Conservation (phyloP, 305 asterid species). For the Andrographis paniculata region DNA sequence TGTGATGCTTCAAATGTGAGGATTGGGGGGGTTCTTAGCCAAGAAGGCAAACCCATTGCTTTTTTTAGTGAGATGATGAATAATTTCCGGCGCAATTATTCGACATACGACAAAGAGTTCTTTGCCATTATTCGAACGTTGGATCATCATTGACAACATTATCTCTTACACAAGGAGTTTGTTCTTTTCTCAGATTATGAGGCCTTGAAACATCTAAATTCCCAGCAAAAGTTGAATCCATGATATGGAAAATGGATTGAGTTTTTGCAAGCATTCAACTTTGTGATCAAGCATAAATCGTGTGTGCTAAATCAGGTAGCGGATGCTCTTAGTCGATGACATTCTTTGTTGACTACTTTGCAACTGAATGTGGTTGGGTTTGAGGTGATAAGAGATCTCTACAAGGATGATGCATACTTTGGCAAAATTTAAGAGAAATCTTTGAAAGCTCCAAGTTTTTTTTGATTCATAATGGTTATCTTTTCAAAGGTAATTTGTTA, state of each 20-base stretch:
- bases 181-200: conserved; percentile 17
- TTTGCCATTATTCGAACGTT: conserved; percentile 4
- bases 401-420: too few species aligned
- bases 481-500: too few species aligned
- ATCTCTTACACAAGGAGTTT: conserved; percentile 1
- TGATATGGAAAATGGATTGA: conserved; percentile 11
- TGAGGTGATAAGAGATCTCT: too few species aligned
- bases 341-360: background rate
- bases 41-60: background rate
- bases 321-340: conserved; percentile 16
- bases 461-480: background rate
- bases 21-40: conserved; percentile 2
- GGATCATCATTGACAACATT: conserved; percentile 7
- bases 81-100: too few species aligned
- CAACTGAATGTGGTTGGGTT: conserved; percentile 11
- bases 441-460: background rate
- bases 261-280: too few species aligned
- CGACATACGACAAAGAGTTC: conserved; percentile 15
- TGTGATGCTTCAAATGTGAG: too few species aligned
- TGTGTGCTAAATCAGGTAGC: conserved; percentile 3
- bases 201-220: background rate
- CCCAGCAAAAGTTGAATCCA: background rate
- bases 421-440: background rate
- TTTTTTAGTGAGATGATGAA: conserved; percentile 11
- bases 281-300: conserved; percentile 8